Evolutionary conservation across 768 basidiomycete species (phyloP).

Genomic region (Mycena metata): DNA sequence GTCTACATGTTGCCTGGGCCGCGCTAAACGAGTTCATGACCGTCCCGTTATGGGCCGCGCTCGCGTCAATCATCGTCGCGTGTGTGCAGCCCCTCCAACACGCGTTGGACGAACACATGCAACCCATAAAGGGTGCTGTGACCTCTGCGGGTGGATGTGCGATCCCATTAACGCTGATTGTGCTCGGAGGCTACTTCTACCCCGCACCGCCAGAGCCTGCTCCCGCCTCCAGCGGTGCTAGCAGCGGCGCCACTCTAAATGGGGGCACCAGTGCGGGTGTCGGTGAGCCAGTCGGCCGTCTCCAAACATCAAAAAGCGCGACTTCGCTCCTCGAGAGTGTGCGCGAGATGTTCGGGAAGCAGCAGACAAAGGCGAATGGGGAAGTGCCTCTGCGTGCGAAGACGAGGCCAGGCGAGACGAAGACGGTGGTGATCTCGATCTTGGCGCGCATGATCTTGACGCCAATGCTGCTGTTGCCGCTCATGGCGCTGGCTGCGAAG

Average conservation of each 20-base stretch:
- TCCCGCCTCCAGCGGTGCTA: not conserved
- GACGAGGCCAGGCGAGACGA: conserved; percentile 73
- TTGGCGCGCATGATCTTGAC: conserved; percentile 89
- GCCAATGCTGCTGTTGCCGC: conserved; percentile 81
- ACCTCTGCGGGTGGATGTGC: conserved; percentile 79
- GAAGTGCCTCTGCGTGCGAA: conserved; percentile 33
- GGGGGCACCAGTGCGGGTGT: not conserved
- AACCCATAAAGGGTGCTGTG: conserved; percentile 77
- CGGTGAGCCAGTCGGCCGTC: not conserved
- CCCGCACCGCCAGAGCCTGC: conserved; percentile 49
- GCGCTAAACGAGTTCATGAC: conserved; percentile 85
- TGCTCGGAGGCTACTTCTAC: conserved; percentile 94
- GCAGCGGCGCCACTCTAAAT: conserved; percentile 1
- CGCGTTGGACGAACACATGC: conserved; percentile 71
- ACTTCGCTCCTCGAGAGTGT: conserved; percentile 58
- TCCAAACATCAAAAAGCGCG: conserved; percentile 39
- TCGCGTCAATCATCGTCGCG: conserved; percentile 82
- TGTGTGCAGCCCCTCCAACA: conserved; percentile 83
- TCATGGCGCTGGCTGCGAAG: conserved; percentile 74
- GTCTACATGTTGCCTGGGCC: conserved; percentile 48
- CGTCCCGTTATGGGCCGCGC: conserved; percentile 86
- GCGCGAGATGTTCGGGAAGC: conserved; percentile 57
- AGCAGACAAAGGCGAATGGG: conserved; percentile 19
- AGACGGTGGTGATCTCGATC: conserved; percentile 88
- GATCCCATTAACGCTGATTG: conserved; percentile 90